These are phyloP conservation scores for Apocynum venetum DNA, from an alignment of 257 asterid genomes.

Conservation along the genomic window DNA sequence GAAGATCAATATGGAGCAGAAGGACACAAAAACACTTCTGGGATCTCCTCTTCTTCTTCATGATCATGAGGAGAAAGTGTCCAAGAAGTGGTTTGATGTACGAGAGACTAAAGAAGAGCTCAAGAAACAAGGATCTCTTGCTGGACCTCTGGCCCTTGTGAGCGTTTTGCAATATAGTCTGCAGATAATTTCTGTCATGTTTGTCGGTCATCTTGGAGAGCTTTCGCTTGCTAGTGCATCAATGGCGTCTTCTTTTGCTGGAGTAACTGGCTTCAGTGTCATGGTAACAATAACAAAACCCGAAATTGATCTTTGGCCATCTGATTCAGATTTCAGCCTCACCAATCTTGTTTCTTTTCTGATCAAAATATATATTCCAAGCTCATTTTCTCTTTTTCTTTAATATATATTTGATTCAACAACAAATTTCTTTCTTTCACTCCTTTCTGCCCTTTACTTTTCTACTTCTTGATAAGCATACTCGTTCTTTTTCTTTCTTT, in stretches of 20 bases:
- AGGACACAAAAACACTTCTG: not conserved
- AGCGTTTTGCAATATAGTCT: constrained; percentile 29
- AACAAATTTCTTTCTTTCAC: no score
- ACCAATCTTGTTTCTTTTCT: no score
- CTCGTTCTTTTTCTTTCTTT: no score
- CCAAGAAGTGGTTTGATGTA: not conserved
- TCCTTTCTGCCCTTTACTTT: no score
- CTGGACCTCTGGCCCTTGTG: constrained; percentile 26
- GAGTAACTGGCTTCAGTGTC: constrained; percentile 4
- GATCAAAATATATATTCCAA: no score
- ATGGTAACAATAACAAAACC: not conserved
- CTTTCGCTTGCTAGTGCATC: constrained; percentile 32
- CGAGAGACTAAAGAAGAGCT: constrained; percentile 21
- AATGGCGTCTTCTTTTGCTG: constrained; percentile 12
- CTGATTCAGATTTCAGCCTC: no score
- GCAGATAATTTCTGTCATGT: constrained; percentile 37
- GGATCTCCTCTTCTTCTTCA: constrained; percentile 14
- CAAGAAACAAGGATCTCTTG: constrained; percentile 22
- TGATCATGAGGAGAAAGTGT: not conserved
- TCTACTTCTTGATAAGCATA: no score
- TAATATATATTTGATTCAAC: no score
- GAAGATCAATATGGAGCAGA: not conserved
- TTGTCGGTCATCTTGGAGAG: constrained; percentile 32
- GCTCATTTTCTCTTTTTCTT: no score
- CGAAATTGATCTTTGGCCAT: no score